Percentiles rank a stretch among this genome's conserved stretches.
Conservation (phyloP, 176 grass and related monocot genomes). For the Ananas comosus region DNA sequence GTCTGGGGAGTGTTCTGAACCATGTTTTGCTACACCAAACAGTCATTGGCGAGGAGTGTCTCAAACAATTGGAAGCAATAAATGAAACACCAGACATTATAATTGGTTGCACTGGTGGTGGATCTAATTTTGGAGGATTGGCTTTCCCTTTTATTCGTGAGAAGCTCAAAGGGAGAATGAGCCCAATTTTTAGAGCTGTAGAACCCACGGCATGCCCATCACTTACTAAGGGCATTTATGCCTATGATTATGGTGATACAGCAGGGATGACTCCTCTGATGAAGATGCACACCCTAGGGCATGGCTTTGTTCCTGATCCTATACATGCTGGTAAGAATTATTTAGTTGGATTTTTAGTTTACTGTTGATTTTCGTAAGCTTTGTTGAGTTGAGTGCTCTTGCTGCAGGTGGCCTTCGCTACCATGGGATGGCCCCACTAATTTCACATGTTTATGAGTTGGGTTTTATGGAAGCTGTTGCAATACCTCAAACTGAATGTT, state of each 20-base stretch:
- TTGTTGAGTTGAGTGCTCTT: background rate
- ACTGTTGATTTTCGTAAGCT: background rate
- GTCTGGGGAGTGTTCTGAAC: constrained; percentile 89
- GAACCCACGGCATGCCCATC: constrained; percentile 84
- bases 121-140: constrained; percentile 81
- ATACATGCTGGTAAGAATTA: constrained; percentile 61
- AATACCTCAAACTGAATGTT: constrained; percentile 87
- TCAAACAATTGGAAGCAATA: constrained; percentile 61
- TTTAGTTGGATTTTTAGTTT: background rate
- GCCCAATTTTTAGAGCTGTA: constrained; percentile 62
- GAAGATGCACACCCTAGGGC: constrained; percentile 99
- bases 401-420: constrained; percentile 71
- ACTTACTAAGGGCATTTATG: constrained; percentile 77
- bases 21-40: constrained; percentile 94
- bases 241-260: constrained; percentile 80
- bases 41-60: constrained; percentile 85
- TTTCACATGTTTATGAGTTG: constrained; percentile 85
- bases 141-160: constrained; percentile 82
- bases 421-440: constrained; percentile 91
- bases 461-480: constrained; percentile 71
- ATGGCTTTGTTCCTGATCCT: constrained; percentile 76
- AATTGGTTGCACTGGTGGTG: constrained; percentile 86
- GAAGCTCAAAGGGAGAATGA: constrained; percentile 63
- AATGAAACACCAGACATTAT: constrained; percentile 59
- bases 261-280: constrained; percentile 76